Evolutionary conservation across 1,139 yeast genomes (phyloP).

Genomic region (Pichia sp.): DNA sequence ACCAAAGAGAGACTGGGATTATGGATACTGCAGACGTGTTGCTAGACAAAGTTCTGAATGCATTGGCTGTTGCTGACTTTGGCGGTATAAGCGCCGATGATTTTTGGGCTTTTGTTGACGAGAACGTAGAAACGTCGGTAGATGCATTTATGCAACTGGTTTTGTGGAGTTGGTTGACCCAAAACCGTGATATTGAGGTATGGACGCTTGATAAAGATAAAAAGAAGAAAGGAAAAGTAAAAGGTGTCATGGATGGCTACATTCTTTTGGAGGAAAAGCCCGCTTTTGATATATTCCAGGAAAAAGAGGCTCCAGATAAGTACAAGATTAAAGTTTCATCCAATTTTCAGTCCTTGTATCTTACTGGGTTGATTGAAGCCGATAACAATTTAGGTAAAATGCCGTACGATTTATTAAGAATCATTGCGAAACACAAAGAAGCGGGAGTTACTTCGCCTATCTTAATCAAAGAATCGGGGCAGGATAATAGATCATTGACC

Average conservation of each 20-base stretch:
- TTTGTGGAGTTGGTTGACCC: conserved; percentile 28
- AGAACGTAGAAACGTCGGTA: neutral
- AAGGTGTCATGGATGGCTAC: neutral
- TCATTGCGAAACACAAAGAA: conserved; percentile 46
- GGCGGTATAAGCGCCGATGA: conserved; percentile 12
- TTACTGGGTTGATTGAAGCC: conserved; percentile 34
- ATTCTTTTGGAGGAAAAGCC: neutral
- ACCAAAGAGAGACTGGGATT: too few species aligned
- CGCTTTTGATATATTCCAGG: neutral
- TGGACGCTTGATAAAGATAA: neutral
- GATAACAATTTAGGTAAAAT: conserved; percentile 33
- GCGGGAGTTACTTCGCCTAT: conserved; percentile 53
- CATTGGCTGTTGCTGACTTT: neutral
- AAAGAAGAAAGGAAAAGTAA: neutral
- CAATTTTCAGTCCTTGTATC: conserved; percentile 31
- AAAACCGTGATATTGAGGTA: conserved; percentile 16
- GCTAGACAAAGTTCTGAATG: neutral
- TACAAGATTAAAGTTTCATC: conserved; percentile 28
- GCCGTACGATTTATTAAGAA: conserved; percentile 36
- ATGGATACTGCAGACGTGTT: neutral
- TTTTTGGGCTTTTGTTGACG: conserved; percentile 26
- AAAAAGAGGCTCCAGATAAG: neutral
- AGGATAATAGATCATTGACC: conserved; percentile 67
- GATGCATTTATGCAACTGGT: conserved; percentile 25
- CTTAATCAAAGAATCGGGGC: conserved; percentile 47